Conservation (phyloP, 331 rosid genomes). For the Malus hybrid region DNA sequence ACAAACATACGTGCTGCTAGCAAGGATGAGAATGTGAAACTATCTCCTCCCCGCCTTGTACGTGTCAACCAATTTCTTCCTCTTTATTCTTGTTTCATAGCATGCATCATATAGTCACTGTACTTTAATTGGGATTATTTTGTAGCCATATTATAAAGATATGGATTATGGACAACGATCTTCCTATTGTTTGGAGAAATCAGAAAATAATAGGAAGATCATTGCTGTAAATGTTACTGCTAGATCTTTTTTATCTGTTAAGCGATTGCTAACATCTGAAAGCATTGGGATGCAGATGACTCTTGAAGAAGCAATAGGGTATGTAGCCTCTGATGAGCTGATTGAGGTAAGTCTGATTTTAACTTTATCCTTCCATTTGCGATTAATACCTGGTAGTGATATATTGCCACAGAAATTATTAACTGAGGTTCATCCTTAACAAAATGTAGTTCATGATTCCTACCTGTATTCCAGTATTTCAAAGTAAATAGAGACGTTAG, state of each 20-base stretch:
- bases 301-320: constrained; percentile 96
- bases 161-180: neutral
- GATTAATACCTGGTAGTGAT: neutral
- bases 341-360: constrained; percentile 55
- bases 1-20: constrained; percentile 70
- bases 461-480: neutral
- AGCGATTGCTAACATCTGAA: constrained; percentile 18
- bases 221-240: neutral
- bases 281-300: constrained; percentile 59
- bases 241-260: neutral
- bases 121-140: neutral
- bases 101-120: neutral
- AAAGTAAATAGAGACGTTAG: neutral
- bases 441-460: no score
- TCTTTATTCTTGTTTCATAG: neutral
- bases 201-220: neutral
- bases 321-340: constrained; percentile 93
- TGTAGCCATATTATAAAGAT: neutral
- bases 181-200: neutral
- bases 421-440: no score
- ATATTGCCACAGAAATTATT: neutral
- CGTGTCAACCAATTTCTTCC: constrained; percentile 20
- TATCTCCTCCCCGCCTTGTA: constrained; percentile 95
- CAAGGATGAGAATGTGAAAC: constrained; percentile 77
- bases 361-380: neutral